These are phyloP conservation scores for Stachybotrys elegans DNA, from an alignment of 2,329 filamentous ascomycete species.

Conservation along the genomic window DNA sequence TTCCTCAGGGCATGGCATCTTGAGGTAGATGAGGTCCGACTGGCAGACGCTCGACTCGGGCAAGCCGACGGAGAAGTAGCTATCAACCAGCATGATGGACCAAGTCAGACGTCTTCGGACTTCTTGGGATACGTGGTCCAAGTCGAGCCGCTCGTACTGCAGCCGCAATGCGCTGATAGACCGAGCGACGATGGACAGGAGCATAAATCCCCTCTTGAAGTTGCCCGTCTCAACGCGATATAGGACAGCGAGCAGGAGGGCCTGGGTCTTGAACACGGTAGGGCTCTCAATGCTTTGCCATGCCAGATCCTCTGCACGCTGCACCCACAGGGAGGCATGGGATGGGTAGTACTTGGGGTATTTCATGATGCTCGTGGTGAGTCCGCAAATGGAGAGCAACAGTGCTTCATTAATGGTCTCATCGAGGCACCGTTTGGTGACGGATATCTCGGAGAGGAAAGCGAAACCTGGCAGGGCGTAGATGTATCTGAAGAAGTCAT, in stretches of 20 bases:
- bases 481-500: slow-evolving; percentile 18
- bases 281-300: slow-evolving; percentile 39
- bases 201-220: slow-evolving; percentile 27
- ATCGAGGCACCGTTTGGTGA: slow-evolving; percentile 44
- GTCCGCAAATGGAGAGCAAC: slow-evolving; percentile 34
- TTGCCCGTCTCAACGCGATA: slow-evolving; percentile 22
- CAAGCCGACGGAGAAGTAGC: slow-evolving; percentile 21
- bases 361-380: slow-evolving; percentile 23
- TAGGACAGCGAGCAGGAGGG: slow-evolving; percentile 21
- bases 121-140: slow-evolving; percentile 17
- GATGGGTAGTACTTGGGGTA: slow-evolving; percentile 27
- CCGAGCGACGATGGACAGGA: slow-evolving; percentile 20
- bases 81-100: slow-evolving; percentile 21
- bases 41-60: slow-evolving; percentile 24
- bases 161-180: slow-evolving; percentile 22
- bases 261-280: slow-evolving; percentile 39
- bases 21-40: slow-evolving; percentile 21
- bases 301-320: slow-evolving; percentile 39
- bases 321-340: slow-evolving; percentile 30
- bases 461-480: slow-evolving; percentile 15
- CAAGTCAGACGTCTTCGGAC: slow-evolving; percentile 22
- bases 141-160: slow-evolving; percentile 20
- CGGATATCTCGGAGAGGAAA: slow-evolving; percentile 43
- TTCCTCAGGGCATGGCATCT: slow-evolving; percentile 22
- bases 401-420: slow-evolving; percentile 41